Percentiles rank a stretch among this genome's conserved stretches.
Conservation (phyloP, 345 rosid genomes). For the Arabidopsis thaliana region TAIR10.1 NC_003071.7:14270501-14271000, state of each 20-base stretch:
- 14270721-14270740: neutral
- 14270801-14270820: slow-evolving; percentile 8
- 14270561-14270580: neutral
- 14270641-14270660: neutral
- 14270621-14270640: neutral
- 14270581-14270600: neutral
- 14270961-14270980: neutral
- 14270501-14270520: slow-evolving; percentile 95
- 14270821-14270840: neutral
- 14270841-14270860: slow-evolving; percentile 11
- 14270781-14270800: slow-evolving; percentile 14
- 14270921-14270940: neutral
- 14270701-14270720: neutral
- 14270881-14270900: slow-evolving; percentile 79
- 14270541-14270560: slow-evolving; percentile 6
- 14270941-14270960: neutral
- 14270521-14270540: slow-evolving; percentile 35
- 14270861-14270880: slow-evolving; percentile 59
- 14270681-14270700: neutral
- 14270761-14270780: neutral
- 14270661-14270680: slow-evolving; percentile 8
- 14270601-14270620: slow-evolving; percentile 1
- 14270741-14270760: neutral
- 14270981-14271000: neutral
- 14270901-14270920: slow-evolving; percentile 84